Base-by-base conservation (phyloP, 2,329 filamentous ascomycete genomes). In the Fusarium guadeloupense region DNA sequence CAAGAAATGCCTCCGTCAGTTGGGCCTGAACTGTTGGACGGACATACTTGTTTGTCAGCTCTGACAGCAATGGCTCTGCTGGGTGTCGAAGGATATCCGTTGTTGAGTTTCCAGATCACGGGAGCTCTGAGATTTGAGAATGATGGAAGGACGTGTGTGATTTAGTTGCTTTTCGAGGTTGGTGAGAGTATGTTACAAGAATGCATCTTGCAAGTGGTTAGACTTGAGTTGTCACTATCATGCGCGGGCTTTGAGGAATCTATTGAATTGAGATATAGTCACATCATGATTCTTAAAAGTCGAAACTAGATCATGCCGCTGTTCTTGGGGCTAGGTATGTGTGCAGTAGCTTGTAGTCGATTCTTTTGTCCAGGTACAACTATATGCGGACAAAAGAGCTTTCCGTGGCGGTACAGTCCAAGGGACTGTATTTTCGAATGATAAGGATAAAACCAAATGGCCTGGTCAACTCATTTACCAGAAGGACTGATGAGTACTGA, bases 41-140 rank as follows among this genome's bases (percentile, higher is more conserved):
- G 5, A 5, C 8, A 7, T 7, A n/a, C 14, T 6, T 12, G 2
- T 31, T 25, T 9, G 23, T 5, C 10, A 9, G 23, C n/a, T 19
- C n/a, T 2, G 16, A 12, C n/a, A 19, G n/a, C 2, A 5, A 6
- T 5, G 2, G 1, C n/a, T 10, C 9, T 10, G 5, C n/a, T 17
- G n/a, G 8, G 14, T 3, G 17, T 5, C 17, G 9, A 17, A 33
- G 8, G 8, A 17, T 3, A 33, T 9, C 14, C 7, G 9, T 10
- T 34, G 7, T 10, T 26, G 25, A 26, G n/a, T n/a, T n/a, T n/a
- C n/a, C n/a, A n/a, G n/a, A n/a, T n/a, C n/a, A n/a, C n/a, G n/a
- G n/a, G n/a, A n/a, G n/a, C n/a, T n/a, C n/a, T n/a, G n/a, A n/a
- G n/a, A n/a, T n/a, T n/a, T n/a, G n/a, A n/a, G n/a, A n/a, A n/a